Conservation (phyloP, 2,329 filamentous ascomycete genomes). For the Ascochyta fabae region DNA sequence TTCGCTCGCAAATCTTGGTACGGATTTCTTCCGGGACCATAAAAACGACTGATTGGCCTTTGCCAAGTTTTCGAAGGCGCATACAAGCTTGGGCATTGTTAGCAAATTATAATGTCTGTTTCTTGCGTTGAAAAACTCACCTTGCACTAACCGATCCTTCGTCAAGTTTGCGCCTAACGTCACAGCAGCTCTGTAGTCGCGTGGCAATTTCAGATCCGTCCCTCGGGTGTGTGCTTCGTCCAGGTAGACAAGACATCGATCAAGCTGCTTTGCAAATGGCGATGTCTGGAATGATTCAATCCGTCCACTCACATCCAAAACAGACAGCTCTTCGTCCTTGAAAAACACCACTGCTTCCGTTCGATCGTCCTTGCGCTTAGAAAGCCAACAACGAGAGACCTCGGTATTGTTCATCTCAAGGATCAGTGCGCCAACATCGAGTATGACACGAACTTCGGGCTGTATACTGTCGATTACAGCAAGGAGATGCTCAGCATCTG, state of each 20-base stretch:
- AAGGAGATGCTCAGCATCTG: slow-evolving; percentile 55
- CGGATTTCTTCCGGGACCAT: slow-evolving; percentile 66
- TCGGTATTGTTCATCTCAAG: slow-evolving; percentile 59
- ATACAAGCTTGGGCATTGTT: slow-evolving; percentile 58
- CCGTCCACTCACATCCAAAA: slow-evolving; percentile 58
- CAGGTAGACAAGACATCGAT: slow-evolving; percentile 69
- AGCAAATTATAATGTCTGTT: not conserved
- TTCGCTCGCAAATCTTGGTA: slow-evolving; percentile 54
- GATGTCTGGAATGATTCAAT: slow-evolving; percentile 63
- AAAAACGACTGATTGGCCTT: slow-evolving; percentile 70
- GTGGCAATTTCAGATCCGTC: slow-evolving; percentile 69
- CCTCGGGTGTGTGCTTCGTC: slow-evolving; percentile 75
- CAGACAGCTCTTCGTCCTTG: slow-evolving; percentile 58
- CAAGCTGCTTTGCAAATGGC: slow-evolving; percentile 62
- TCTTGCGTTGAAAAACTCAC: slow-evolving; percentile 28
- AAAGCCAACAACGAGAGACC: slow-evolving; percentile 60
- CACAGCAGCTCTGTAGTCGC: slow-evolving; percentile 66
- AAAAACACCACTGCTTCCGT: slow-evolving; percentile 61
- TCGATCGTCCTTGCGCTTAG: slow-evolving; percentile 54
- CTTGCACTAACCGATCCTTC: slow-evolving; percentile 74
- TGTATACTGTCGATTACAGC: slow-evolving; percentile 50
- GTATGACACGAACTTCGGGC: slow-evolving; percentile 61
- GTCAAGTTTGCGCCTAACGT: slow-evolving; percentile 70
- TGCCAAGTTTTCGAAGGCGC: slow-evolving; percentile 62
- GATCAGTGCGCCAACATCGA: slow-evolving; percentile 75